Base-by-base conservation (phyloP, 306 rosid species). In the Cucurbita pepo region DNA sequence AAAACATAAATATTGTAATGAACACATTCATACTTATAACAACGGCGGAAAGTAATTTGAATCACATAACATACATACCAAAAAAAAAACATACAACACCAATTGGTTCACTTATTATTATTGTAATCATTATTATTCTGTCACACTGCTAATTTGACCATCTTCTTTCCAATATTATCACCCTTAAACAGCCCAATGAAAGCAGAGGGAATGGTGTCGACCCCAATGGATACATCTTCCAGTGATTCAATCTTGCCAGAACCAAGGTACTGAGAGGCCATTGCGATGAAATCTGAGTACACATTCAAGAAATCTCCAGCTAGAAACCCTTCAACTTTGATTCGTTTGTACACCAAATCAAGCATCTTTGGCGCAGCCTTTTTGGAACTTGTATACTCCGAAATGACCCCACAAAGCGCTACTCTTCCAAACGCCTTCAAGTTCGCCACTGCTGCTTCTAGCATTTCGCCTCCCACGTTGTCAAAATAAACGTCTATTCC, bases 401-500 rank as follows among this genome's bases (percentile, higher is more conserved):
- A 77, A 0, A 91, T 91, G 3, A 85, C 88, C 0, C 96, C 94
- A 77, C 94, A 91, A 22, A 75, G 67, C 10, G 84, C 83, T 65
- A 91, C 88, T 80, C 91, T 88, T 14, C 97, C 97, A 52, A 76
- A 82, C 4, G 52, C 1, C 41, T 85, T 91, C 96, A 91, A 79
- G 75, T 89, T 91, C 1, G 57, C 73, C 70, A 89, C 69, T 0
- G 96, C 87, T 54, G 94, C 97, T 48, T 89, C 90, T n/a, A 83
- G 79, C 87, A 88, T 89, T 62, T 83, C 85, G 1, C 60, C 89
- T 6, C 96, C 96, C 50, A 91, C 97, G 44, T 91, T 91, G 85
- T 91, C 97, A 41, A 91, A 89, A 72, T 86, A 91, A 65, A 91
- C 76, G 48, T 91, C 96, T 64, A 91, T 89, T 54, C 97, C 97